Evolutionary conservation across 306 rosid genomes (phyloP), one percentile per base, ranked within the genome.

Genomic region (Prunus mira): DNA sequence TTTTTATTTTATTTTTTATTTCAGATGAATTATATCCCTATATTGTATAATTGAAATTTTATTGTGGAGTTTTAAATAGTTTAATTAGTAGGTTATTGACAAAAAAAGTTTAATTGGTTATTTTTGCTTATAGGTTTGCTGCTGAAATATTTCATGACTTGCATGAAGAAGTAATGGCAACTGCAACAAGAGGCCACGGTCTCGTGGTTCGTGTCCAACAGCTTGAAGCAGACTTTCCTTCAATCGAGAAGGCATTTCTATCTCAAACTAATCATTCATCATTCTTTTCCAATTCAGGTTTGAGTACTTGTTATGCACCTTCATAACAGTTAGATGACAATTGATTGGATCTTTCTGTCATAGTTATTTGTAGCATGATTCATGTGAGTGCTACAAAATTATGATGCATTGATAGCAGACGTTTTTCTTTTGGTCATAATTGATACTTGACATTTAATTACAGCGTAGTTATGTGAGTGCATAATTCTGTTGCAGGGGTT

Each of bases 201-300:
- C 94, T 96, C 68, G 70, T 86, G 82, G 86, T 79, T 80, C 99
- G 99, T 54, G 91, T 93, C 65, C 98, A 93, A 75, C 99, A 96
- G 84, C 91, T 96, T 63, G 99, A 96, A 88, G 90, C 94, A 66
- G 99, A 96, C 67, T 85, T 91, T 91, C 99, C 99, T 72, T 80
- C 91, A 32, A 81, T 93, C 67, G 99, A 96, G 83, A 93, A 86
- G 88, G 90, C 81, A 28, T 83, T 93, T 77, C 84, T 93, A 54
- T 84, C 94, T 57, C 89, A 87, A 78, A 86, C 94, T 25, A 91
- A 73, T 82, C 92, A 89, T 81, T 76, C 87, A 3, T 83, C 92
- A 2, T 88, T 85, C 81, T 88, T 84, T 68, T 78, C 87, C 22
- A 87, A 87, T 73, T 38, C 87, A 93, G 99, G 99, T 93, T 79